Evolutionary conservation across 768 basidiomycete genomes (phyloP).

Genomic region (Pulveroboletus sp.): DNA sequence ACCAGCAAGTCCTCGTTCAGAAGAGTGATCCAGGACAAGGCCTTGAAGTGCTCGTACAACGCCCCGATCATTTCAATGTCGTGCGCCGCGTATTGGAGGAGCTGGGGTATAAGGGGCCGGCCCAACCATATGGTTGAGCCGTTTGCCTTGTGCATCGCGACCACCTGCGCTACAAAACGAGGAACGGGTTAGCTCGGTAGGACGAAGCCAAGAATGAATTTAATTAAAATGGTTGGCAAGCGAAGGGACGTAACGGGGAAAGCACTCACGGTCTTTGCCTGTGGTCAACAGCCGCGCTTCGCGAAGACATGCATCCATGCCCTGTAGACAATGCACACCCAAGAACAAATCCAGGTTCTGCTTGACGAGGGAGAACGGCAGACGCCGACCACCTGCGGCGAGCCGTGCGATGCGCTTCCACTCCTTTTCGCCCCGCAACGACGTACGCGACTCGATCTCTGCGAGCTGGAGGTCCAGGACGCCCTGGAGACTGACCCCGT

Average conservation of each 20-base stretch:
- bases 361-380: slow-evolving; percentile 23
- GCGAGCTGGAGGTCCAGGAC: slow-evolving; percentile 42
- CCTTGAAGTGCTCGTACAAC: slow-evolving; percentile 34
- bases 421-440: slow-evolving; percentile 26
- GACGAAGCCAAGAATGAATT: neutral
- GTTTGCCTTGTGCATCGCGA: slow-evolving; percentile 34
- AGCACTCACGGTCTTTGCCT: slow-evolving; percentile 34
- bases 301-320: slow-evolving; percentile 34
- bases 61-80: slow-evolving; percentile 39
- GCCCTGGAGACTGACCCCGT: slow-evolving; percentile 27
- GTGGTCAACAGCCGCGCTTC: slow-evolving; percentile 21
- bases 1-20: slow-evolving; percentile 12
- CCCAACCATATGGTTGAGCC: slow-evolving; percentile 32
- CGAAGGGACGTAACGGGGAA: neutral
- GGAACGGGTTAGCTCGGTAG: neutral
- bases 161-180: slow-evolving; percentile 29
- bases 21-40: slow-evolving; percentile 22
- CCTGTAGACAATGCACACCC: slow-evolving; percentile 33
- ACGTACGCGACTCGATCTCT: slow-evolving; percentile 31
- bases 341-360: slow-evolving; percentile 24
- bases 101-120: slow-evolving; percentile 34
- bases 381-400: slow-evolving; percentile 18
- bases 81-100: slow-evolving; percentile 41
- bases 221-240: no score
- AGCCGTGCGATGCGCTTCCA: slow-evolving; percentile 27